These are phyloP conservation scores for Plasmopara viticola DNA, from an alignment of 352 stramenopile genomes.

Conservation along the genomic window DNA sequence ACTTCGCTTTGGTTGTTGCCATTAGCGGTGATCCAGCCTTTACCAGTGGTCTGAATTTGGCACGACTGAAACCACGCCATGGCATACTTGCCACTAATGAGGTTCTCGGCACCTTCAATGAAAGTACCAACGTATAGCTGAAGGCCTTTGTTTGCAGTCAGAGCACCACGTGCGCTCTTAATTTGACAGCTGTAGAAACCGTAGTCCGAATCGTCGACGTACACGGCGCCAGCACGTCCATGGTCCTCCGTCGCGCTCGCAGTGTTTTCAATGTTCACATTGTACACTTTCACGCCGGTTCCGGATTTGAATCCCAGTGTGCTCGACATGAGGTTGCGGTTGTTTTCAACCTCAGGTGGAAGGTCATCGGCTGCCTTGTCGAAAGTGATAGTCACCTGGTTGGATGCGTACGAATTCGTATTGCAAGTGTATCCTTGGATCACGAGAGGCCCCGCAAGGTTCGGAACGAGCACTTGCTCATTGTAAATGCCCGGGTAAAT, in stretches of 20 bases:
- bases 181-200: slow-evolving; percentile 1
- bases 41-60: slow-evolving; percentile 21
- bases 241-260: slow-evolving; percentile 22
- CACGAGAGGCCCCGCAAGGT: slow-evolving; percentile 7
- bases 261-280: slow-evolving; percentile 18
- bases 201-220: slow-evolving; percentile 23
- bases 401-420: slow-evolving; percentile 9
- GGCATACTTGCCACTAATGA: slow-evolving; percentile 17
- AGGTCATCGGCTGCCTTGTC: slow-evolving; percentile 11
- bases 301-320: slow-evolving; percentile 12
- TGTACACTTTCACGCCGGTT: slow-evolving; percentile 15
- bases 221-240: slow-evolving; percentile 19
- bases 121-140: slow-evolving; percentile 20
- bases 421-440: slow-evolving; percentile 18
- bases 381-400: slow-evolving; percentile 13
- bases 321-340: slow-evolving; percentile 8
- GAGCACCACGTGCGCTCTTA: slow-evolving; percentile 18
- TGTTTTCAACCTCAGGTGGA: neutral
- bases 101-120: slow-evolving; percentile 16
- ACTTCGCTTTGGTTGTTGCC: slow-evolving; percentile 1
- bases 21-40: slow-evolving; percentile 22
- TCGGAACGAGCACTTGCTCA: slow-evolving; percentile 12
- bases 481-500: slow-evolving; percentile 12
- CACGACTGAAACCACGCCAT: slow-evolving; percentile 9
- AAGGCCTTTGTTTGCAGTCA: slow-evolving; percentile 15